Evolutionary conservation across 768 basidiomycete species (phyloP), one percentile per base, ranked within the genome.

Genomic region (Phaffia australis): DNA sequence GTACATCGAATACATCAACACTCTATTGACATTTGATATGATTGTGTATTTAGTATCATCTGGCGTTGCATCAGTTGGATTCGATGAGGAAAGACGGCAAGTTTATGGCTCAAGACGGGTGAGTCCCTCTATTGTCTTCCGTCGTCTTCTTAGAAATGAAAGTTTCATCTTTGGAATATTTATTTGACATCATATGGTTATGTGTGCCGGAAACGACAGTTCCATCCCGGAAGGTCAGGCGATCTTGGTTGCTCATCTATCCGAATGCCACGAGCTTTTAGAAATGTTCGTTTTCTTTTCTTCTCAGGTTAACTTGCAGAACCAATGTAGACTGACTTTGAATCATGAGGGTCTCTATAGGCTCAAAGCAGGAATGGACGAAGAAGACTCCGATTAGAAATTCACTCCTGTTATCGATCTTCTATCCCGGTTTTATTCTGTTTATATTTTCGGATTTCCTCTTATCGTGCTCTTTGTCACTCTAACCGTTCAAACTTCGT

Each of bases 141-240:
- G 4, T 29, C 7, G 9, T 57, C 11, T 27, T n/a, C 56, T 57
- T 6, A 32, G 6, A 11, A 29, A 23, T 8, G 6, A 23, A 18
- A 21, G 7, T 57, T 29, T n/a, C n/a, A 25, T 57, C 27, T 2
- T 25, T 14, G 16, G 35, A 23, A 18, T 47, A 27, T 1, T 59
- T 16, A 8, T 47, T 32, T 46, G 35, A 15, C 42, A 4, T 25
- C 42, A 32, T 21, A n/a, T 21, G 2, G 18, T 32, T 35, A 57
- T 19, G 56, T 42, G 11, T 42, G 35, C 23, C 29, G 30, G 32
- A 15, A 46, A 30, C 64, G n/a, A 47, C 47, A 67, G 60, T 42
- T 65, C 81, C 30, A 83, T 98, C 71, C 94, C 94, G 0, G 94
- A 98, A 75, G 94, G 94, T 2, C 94, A 98, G 75, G 94, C 89